A percentile compares a stretch with the other conserved stretches of the same genome.
phyloP scores from a whole-genome alignment of 2,329 filamentous ascomycete genomes.

The Penicillium sp. region DNA sequence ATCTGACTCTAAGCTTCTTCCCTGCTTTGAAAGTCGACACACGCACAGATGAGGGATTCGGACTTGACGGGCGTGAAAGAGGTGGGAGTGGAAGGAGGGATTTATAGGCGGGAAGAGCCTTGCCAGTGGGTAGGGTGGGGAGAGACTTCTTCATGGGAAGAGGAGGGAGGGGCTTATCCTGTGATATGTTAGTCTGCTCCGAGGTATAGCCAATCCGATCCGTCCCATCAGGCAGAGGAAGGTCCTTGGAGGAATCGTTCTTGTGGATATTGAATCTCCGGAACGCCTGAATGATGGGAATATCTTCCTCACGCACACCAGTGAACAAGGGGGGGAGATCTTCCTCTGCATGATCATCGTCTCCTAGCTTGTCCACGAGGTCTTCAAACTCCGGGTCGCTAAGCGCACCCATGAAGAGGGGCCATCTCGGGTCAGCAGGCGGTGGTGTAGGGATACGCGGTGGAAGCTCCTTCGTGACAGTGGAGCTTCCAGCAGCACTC shows the following conservation, averaged over 20 bases:
- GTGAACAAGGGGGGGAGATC: not conserved
- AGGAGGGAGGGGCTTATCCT: not conserved
- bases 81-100: not conserved
- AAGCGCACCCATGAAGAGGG: not conserved
- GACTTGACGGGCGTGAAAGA: not conserved
- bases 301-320: not conserved
- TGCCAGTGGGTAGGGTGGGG: not conserved
- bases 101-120: not conserved
- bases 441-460: not conserved
- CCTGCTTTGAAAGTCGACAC: not conserved
- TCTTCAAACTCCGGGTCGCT: not conserved
- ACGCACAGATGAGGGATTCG: not conserved
- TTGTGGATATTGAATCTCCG: not conserved
- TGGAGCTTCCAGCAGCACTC: not conserved
- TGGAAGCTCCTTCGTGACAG: not conserved
- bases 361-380: not conserved
- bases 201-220: not conserved
- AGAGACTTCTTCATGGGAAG: not conserved
- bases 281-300: not conserved
- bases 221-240: not conserved
- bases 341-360: not conserved
- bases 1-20: not conserved
- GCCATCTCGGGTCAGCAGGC: conserved; percentile 1
- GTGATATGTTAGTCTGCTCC: not conserved
- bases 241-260: not conserved